These are phyloP conservation scores for Cytospora schulzeri DNA, from an alignment of 2,329 filamentous ascomycete species.

Conservation along the genomic window DNA sequence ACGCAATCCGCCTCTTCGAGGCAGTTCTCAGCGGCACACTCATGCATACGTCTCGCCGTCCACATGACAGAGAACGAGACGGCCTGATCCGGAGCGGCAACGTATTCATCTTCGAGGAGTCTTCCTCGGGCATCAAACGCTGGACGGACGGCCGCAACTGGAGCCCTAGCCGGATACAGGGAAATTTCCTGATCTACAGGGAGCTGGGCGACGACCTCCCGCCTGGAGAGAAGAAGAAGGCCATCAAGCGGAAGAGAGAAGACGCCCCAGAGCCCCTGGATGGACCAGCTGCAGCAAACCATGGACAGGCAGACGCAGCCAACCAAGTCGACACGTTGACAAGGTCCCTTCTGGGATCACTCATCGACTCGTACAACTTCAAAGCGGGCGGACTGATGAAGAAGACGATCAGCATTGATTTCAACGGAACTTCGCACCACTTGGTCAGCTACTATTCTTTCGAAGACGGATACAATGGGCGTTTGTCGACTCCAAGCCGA, in stretches of 20 bases:
- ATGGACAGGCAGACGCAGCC: conserved; percentile 31
- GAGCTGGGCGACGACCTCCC: conserved; percentile 78
- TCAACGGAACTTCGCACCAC: conserved; percentile 76
- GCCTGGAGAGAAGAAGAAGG: conserved; percentile 82
- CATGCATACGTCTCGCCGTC: conserved; percentile 77
- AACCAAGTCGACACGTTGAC: conserved; percentile 36
- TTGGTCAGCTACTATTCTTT: conserved; percentile 87
- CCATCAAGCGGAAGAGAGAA: conserved; percentile 67
- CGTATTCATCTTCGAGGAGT: conserved; percentile 90
- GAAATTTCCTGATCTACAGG: conserved; percentile 84
- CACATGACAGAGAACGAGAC: conserved; percentile 80
- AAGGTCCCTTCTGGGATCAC: conserved; percentile 68
- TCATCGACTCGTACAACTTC: conserved; percentile 89
- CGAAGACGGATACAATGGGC: conserved; percentile 70
- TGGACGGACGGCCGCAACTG: conserved; percentile 93
- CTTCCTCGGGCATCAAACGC: conserved; percentile 86
- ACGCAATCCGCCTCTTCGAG: conserved; percentile 81
- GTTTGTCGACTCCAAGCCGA: conserved; percentile 59
- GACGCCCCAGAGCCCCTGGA: conserved; percentile 37
- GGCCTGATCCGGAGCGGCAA: conserved; percentile 80
- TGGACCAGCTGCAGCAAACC: too few species aligned
- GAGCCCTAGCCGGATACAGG: conserved; percentile 85
- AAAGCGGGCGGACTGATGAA: conserved; percentile 82
- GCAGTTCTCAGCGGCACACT: conserved; percentile 71
- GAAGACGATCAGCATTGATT: conserved; percentile 85